Evolutionary conservation across 2,329 filamentous ascomycete genomes (phyloP).

Genomic region (Zasmidium citrigriseum): DNA sequence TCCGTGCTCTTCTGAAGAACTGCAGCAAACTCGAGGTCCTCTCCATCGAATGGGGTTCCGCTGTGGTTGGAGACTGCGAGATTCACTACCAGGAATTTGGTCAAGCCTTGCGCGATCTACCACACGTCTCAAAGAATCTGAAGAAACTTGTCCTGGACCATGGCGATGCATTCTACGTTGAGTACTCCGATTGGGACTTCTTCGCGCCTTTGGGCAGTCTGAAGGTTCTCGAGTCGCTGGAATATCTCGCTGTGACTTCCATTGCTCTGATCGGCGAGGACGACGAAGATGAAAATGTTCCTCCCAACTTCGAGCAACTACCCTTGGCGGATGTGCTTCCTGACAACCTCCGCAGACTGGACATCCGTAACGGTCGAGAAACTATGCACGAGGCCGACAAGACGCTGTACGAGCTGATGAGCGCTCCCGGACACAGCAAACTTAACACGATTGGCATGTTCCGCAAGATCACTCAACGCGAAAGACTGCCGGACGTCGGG

Average conservation of each 20-base stretch:
- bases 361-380: background rate
- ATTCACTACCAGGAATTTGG: background rate
- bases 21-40: background rate
- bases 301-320: background rate
- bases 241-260: background rate
- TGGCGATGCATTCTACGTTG: background rate
- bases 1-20: background rate
- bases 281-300: background rate
- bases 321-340: background rate
- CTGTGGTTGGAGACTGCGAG: background rate
- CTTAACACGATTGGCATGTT: background rate
- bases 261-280: background rate
- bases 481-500: background rate
- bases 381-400: background rate
- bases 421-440: background rate
- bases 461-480: background rate
- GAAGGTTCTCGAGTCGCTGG: background rate
- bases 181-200: background rate
- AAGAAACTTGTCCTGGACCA: background rate
- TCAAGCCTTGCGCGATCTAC: background rate
- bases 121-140: background rate
- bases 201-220: background rate
- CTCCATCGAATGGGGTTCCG: background rate
- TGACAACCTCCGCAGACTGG: background rate
- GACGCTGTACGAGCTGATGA: background rate